These are phyloP conservation scores for Oryza punctata DNA, from an alignment of 176 grass and related monocot genomes.

Conservation along the genomic window DNA sequence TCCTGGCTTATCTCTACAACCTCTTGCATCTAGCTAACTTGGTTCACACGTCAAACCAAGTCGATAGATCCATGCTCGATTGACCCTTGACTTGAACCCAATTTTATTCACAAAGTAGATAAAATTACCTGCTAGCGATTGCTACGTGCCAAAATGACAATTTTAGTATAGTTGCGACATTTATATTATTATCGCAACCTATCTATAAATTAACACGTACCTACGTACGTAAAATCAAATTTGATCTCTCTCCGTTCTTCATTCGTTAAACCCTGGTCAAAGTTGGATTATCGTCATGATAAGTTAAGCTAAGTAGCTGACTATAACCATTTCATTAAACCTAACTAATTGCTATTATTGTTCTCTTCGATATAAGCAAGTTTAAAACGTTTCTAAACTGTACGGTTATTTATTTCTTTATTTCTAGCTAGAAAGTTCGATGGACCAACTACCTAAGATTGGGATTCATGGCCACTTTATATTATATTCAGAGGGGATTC, in stretches of 20 bases:
- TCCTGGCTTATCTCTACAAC: not conserved
- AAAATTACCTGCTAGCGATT: not conserved
- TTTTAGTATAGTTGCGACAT: not conserved
- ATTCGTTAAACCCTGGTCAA: not conserved
- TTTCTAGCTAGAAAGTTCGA: not conserved
- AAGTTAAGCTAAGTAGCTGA: not conserved
- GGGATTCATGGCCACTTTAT: not conserved
- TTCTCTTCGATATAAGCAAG: not conserved
- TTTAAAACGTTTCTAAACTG: not conserved
- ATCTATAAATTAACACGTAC: too few relatives aligned
- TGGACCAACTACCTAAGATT: not conserved
- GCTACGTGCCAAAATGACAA: too few relatives aligned
- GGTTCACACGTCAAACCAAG: not conserved
- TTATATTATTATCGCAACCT: not conserved
- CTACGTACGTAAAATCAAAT: not conserved
- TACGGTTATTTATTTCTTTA: not conserved
- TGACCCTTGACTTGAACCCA: not conserved
- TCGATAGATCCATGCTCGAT: not conserved
- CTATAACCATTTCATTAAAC: not conserved
- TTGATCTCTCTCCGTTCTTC: not conserved
- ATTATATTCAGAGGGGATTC: not conserved
- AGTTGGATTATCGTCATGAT: not conserved
- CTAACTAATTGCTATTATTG: not conserved
- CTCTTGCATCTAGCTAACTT: not conserved
- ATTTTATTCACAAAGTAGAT: not conserved